A percentile compares a stretch with the other conserved stretches of the same genome.
phyloP scores from a whole-genome alignment of 805 yeast genomes.

The Nakazawaea sp. region DNA sequence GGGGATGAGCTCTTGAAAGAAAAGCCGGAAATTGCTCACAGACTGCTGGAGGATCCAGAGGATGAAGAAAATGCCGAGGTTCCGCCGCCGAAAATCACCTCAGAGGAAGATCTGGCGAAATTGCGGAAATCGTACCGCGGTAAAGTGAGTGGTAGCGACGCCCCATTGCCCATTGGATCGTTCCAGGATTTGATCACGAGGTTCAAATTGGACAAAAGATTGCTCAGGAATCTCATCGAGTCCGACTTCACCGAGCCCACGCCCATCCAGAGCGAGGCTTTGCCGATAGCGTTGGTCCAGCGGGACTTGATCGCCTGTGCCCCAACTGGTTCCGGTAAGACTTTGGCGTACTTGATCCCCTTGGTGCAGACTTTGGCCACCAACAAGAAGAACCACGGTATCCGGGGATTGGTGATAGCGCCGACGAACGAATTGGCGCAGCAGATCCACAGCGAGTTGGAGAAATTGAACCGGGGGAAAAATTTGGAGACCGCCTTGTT shows the following conservation, averaged over 20 bases:
- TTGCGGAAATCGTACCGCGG: conserved; percentile 56
- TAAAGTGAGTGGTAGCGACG: conserved; percentile 76
- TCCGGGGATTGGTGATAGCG: conserved; percentile 74
- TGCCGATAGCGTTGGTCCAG: conserved; percentile 63
- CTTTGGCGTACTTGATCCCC: conserved; percentile 85
- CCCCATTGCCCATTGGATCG: conserved; percentile 88
- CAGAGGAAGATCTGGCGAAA: conserved; percentile 49
- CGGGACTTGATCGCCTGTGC: conserved; percentile 91
- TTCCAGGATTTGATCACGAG: conserved; percentile 74
- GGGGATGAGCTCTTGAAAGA: conserved; percentile 14
- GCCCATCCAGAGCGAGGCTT: conserved; percentile 85
- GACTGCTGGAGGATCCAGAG: conserved; percentile 16
- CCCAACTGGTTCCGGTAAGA: conserved; percentile 98
- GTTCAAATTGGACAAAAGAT: conserved; percentile 52
- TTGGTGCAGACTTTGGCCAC: conserved; percentile 44
- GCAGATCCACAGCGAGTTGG: conserved; percentile 72
- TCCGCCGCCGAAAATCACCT: conserved; percentile 38
- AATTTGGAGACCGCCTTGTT: conserved; percentile 56
- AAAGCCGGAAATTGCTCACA: conserved; percentile 16
- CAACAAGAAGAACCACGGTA: conserved; percentile 35
- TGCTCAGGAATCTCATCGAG: conserved; percentile 57
- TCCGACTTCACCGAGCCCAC: conserved; percentile 83
- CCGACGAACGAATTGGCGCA: conserved; percentile 93
- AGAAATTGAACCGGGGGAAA: conserved; percentile 48
- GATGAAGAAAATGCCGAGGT: conserved; percentile 22